Conservation (phyloP, 2,329 filamentous ascomycete genomes). For the Thielaviopsis euricoi region DNA sequence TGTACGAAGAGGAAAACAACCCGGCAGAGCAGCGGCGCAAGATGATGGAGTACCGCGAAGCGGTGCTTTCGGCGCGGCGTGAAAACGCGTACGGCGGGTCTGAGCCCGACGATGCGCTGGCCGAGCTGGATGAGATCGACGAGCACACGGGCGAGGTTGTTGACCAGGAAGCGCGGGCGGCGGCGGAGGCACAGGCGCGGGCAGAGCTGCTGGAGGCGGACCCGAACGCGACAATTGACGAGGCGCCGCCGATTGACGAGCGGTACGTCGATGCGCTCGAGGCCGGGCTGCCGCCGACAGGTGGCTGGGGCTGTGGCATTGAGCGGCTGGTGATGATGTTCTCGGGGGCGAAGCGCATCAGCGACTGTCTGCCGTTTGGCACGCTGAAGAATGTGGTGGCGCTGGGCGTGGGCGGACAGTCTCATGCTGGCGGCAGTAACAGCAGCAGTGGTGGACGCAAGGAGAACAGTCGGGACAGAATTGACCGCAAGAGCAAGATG, state of each 20-base stretch:
- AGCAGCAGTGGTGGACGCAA: conserved; percentile 12
- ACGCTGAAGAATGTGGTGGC: conserved; percentile 55
- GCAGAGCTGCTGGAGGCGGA: conserved; percentile 25
- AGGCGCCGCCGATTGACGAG: conserved; percentile 45
- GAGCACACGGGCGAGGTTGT: conserved; percentile 21
- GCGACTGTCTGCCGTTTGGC: conserved; percentile 78
- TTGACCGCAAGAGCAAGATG: conserved; percentile 6
- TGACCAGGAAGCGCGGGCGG: conserved; percentile 14
- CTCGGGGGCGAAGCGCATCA: conserved; percentile 59
- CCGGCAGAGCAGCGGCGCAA: conserved; percentile 75
- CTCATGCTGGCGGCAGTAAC: conserved; percentile 12
- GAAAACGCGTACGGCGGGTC: conserved; percentile 17
- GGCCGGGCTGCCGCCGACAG: conserved; percentile 84
- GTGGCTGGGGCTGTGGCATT: conserved; percentile 89
- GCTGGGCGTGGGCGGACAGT: conserved; percentile 16
- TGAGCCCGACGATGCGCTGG: conserved; percentile 14
- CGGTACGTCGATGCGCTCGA: conserved; percentile 73
- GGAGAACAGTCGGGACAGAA: conserved; percentile 11
- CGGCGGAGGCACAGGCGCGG: conserved; percentile 17
- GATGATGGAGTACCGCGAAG: conserved; percentile 41
- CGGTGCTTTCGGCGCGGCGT: conserved; percentile 10
- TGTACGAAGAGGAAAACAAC: conserved; percentile 96
- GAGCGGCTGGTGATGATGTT: conserved; percentile 89
- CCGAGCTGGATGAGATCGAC: conserved; percentile 16
- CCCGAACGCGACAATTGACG: conserved; percentile 14